These are phyloP conservation scores for Inonotus hispidus DNA, from an alignment of 1,284 basidiomycete species.

Conservation along the genomic window DNA sequence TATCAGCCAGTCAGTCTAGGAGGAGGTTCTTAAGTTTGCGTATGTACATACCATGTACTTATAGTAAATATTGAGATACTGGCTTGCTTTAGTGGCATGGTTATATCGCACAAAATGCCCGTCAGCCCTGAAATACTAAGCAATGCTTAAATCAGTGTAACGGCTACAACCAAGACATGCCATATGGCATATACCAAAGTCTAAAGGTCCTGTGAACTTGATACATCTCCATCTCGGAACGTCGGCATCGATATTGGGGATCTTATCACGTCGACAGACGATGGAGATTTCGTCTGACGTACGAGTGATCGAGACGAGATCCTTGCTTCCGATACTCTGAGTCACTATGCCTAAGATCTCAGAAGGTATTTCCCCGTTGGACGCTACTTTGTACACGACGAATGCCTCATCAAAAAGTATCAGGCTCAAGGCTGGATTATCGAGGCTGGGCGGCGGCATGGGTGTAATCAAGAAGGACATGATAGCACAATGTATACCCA, in stretches of 20 bases:
- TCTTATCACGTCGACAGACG: slow-evolving; percentile 39
- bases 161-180: slow-evolving; percentile 1
- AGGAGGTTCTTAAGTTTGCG: background rate
- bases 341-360: slow-evolving; percentile 22
- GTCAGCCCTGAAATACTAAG: slow-evolving; percentile 39
- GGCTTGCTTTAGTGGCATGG: slow-evolving; percentile 49
- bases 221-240: slow-evolving; percentile 52
- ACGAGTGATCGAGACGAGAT: slow-evolving; percentile 53
- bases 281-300: slow-evolving; percentile 59
- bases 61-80: slow-evolving; percentile 55
- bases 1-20: background rate
- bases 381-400: slow-evolving; percentile 50
- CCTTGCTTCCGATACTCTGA: slow-evolving; percentile 22
- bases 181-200: slow-evolving; percentile 45
- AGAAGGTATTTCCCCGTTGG: slow-evolving; percentile 24
- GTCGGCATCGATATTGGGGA: slow-evolving; percentile 22
- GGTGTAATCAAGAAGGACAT: background rate
- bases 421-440: slow-evolving; percentile 44
- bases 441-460: slow-evolving; percentile 49
- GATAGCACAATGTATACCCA: too few relatives aligned
- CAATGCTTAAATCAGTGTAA: background rate
- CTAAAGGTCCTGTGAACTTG: slow-evolving; percentile 60
- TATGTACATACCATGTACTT: slow-evolving; percentile 57
- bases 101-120: slow-evolving; percentile 53
- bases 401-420: slow-evolving; percentile 49